Conservation (phyloP, 2,329 filamentous ascomycete genomes). For the Zalaria sp. region DNA sequence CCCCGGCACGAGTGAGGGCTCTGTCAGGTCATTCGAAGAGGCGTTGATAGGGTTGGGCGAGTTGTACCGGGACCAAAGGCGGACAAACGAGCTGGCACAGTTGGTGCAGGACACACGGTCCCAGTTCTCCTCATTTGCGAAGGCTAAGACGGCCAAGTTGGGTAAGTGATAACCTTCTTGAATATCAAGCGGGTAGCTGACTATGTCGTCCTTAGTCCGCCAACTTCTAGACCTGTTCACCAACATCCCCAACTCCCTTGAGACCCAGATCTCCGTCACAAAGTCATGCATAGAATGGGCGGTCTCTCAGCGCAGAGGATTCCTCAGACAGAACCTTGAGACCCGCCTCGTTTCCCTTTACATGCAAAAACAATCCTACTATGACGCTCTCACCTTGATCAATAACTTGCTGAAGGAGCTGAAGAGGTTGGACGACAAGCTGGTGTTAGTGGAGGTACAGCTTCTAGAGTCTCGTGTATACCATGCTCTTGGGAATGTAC, state of each 20-base stretch:
- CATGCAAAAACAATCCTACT: slow-evolving; percentile 96
- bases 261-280: slow-evolving; percentile 87
- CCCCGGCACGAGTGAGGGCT: slow-evolving; percentile 71
- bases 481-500: slow-evolving; percentile 89
- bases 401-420: slow-evolving; percentile 91
- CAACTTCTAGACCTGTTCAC: slow-evolving; percentile 93
- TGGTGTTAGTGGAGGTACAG: slow-evolving; percentile 94
- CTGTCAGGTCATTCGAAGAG: slow-evolving; percentile 80
- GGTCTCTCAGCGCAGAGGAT: slow-evolving; percentile 81
- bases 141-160: slow-evolving; percentile 96
- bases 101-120: slow-evolving; percentile 82
- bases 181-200: background rate
- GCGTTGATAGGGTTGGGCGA: slow-evolving; percentile 81
- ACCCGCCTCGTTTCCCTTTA: slow-evolving; percentile 85
- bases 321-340: slow-evolving; percentile 96
- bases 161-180: slow-evolving; percentile 42
- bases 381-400: slow-evolving; percentile 91
- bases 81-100: slow-evolving; percentile 68
- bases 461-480: slow-evolving; percentile 94
- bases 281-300: slow-evolving; percentile 99
- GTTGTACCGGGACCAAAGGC: slow-evolving; percentile 83
- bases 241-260: slow-evolving; percentile 84
- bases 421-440: slow-evolving; percentile 95
- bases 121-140: slow-evolving; percentile 89
- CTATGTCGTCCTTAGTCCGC: slow-evolving; percentile 48